These are phyloP conservation scores for Limonomyces culmigenus DNA, from an alignment of 1,284 basidiomycete genomes.

Conservation along the genomic window DNA sequence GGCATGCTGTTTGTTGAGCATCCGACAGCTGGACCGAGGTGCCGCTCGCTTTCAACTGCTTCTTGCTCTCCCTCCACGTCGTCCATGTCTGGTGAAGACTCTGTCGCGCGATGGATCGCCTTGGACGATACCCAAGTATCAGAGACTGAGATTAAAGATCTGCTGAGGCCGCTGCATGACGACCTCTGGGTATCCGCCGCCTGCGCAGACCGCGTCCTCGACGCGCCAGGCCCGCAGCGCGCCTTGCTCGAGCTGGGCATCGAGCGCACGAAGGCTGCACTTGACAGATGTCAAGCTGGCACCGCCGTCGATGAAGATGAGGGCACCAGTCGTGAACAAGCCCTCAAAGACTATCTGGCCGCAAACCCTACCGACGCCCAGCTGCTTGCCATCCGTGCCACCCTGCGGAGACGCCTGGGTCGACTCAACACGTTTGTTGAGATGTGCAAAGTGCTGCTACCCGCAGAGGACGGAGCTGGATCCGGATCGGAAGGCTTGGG, in stretches of 20 bases:
- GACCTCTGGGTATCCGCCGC: slow-evolving; percentile 64
- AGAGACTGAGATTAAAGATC: slow-evolving; percentile 23
- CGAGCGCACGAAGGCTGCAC: slow-evolving; percentile 30
- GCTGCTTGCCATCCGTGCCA: slow-evolving; percentile 40
- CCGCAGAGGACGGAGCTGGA: background rate
- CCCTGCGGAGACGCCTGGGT: slow-evolving; percentile 47
- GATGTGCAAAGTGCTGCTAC: slow-evolving; percentile 19
- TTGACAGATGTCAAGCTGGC: slow-evolving; percentile 21
- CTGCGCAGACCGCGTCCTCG: slow-evolving; percentile 47
- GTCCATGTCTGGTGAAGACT: slow-evolving; percentile 9
- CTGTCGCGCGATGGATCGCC: slow-evolving; percentile 34
- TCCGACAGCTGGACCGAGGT: too few relatives aligned
- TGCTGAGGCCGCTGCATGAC: slow-evolving; percentile 36
- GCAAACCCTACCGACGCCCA: slow-evolving; percentile 37
- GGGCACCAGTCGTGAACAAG: slow-evolving; percentile 9
- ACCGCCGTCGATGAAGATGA: slow-evolving; percentile 14
- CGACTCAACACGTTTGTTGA: slow-evolving; percentile 50
- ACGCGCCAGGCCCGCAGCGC: slow-evolving; percentile 36
- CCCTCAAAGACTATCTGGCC: slow-evolving; percentile 32
- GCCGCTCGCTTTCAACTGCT: too few relatives aligned
- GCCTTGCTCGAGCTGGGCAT: slow-evolving; percentile 45
- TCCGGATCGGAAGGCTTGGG: too few relatives aligned
- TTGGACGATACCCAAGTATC: slow-evolving; percentile 40
- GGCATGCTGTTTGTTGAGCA: too few relatives aligned
- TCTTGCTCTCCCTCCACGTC: background rate